A percentile compares a stretch with the other conserved stretches of the same genome.
These are phyloP conservation scores for Cladophialophora exuberans DNA, from an alignment of 2,329 filamentous ascomycete genomes.

Conservation along the genomic window DNA sequence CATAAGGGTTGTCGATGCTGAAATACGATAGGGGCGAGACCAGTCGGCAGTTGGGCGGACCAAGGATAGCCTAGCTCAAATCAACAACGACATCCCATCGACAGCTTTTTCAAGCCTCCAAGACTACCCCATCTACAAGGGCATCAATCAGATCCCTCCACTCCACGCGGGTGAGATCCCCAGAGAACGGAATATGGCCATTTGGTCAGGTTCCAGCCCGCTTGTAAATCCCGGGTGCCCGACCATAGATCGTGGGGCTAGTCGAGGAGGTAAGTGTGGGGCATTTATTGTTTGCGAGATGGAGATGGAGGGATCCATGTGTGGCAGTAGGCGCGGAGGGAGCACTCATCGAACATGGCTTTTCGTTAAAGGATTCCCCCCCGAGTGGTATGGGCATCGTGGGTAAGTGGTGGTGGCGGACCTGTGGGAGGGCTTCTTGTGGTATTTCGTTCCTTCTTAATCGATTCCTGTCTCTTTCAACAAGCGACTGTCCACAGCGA, in stretches of 20 bases:
- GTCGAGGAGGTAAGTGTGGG: too few species aligned
- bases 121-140: slow-evolving; percentile 7
- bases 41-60: slow-evolving; percentile 9
- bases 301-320: slow-evolving; percentile 10
- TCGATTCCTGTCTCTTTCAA: slow-evolving; percentile 9
- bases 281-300: slow-evolving; percentile 18
- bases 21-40: slow-evolving; percentile 9
- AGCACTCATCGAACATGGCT: slow-evolving; percentile 6
- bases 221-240: neutral
- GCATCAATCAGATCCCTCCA: slow-evolving; percentile 3
- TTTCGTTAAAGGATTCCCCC: slow-evolving; percentile 11
- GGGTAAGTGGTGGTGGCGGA: slow-evolving; percentile 2
- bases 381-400: slow-evolving; percentile 7
- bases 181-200: neutral
- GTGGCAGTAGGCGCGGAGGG: slow-evolving; percentile 16
- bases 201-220: neutral
- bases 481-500: neutral
- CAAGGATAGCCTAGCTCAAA: slow-evolving; percentile 5
- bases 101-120: too few species aligned
- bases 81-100: neutral
- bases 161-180: slow-evolving; percentile 5
- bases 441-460: slow-evolving; percentile 5
- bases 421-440: neutral
- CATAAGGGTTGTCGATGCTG: neutral
- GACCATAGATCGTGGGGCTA: slow-evolving; percentile 23